A percentile compares a stretch with the other conserved stretches of the same genome.
phyloP scores from a whole-genome alignment of 2,329 filamentous ascomycete species.

The Dothidotthia symphoricarpi region DNA sequence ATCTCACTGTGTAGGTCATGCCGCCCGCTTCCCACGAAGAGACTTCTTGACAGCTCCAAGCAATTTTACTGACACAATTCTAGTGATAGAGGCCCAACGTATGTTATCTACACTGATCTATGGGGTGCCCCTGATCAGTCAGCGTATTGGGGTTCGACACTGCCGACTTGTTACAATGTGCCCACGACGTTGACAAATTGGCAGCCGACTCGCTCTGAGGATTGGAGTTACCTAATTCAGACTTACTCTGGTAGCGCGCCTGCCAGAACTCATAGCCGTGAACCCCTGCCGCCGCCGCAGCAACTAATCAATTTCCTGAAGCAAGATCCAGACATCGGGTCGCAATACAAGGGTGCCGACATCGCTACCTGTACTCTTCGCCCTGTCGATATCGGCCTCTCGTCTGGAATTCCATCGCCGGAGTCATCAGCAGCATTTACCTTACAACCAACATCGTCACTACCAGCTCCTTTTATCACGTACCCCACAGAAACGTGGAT shows the following conservation, averaged over 20 bases:
- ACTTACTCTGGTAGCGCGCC: conserved; percentile 13
- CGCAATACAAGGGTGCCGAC: conserved; percentile 26
- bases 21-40: no score
- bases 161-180: conserved; percentile 9
- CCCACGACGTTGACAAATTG: conserved; percentile 13
- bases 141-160: conserved; percentile 1
- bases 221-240: conserved; percentile 29
- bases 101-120: conserved; percentile 31
- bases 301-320: conserved; percentile 25
- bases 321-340: conserved; percentile 16
- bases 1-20: conserved; percentile 16
- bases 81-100: conserved; percentile 36
- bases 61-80: no score
- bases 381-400: no score
- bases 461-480: no score
- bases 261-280: background rate
- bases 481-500: no score
- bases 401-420: no score
- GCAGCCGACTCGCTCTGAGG: conserved; percentile 20
- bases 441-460: no score
- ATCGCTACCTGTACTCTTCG: conserved; percentile 33
- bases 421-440: no score
- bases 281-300: conserved; percentile 19
- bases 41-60: no score
- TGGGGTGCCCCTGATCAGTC: conserved; percentile 23